phyloP scores from a whole-genome alignment of 805 yeast species.

The Zygosaccharomyces rouxii region DNA sequence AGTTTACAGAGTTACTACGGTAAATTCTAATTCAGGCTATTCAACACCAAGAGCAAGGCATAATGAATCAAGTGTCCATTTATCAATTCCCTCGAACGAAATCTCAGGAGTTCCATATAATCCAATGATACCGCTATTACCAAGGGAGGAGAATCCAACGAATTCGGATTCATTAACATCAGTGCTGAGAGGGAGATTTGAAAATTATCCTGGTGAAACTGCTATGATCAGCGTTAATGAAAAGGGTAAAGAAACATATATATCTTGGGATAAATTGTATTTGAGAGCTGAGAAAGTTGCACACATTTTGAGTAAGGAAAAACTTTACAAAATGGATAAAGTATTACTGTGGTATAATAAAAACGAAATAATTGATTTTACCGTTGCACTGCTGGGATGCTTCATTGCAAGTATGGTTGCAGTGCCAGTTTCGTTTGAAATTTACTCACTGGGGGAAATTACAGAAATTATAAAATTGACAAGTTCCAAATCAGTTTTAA shows the following conservation, averaged over 20 bases:
- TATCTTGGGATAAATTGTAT: constrained; percentile 88
- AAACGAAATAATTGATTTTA: constrained; percentile 78
- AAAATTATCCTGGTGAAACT: constrained; percentile 55
- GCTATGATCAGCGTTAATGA: constrained; percentile 72
- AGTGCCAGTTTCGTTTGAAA: constrained; percentile 80
- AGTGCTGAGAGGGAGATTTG: constrained; percentile 69
- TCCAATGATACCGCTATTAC: constrained; percentile 35
- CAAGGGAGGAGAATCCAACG: constrained; percentile 42
- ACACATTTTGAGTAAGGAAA: constrained; percentile 43
- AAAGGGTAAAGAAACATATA: constrained; percentile 75
- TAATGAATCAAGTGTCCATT: constrained; percentile 22
- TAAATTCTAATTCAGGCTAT: constrained; percentile 25
- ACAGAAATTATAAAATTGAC: constrained; percentile 67
- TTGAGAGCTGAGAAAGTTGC: constrained; percentile 83
- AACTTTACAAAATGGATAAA: constrained; percentile 74
- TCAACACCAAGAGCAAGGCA: constrained; percentile 15
- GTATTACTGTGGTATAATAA: constrained; percentile 81
- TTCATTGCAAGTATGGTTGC: constrained; percentile 92
- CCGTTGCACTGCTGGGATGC: constrained; percentile 84
- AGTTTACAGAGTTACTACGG: constrained; percentile 31
- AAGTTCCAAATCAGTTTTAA: constrained; percentile 69
- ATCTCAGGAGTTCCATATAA: constrained; percentile 19
- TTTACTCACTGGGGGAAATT: constrained; percentile 59
- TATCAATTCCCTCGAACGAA: constrained; percentile 34
- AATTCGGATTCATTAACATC: constrained; percentile 62